Base-by-base conservation (phyloP, 192 early-diverging fungal genomes). In the Cetraspora pellucida region DNA sequence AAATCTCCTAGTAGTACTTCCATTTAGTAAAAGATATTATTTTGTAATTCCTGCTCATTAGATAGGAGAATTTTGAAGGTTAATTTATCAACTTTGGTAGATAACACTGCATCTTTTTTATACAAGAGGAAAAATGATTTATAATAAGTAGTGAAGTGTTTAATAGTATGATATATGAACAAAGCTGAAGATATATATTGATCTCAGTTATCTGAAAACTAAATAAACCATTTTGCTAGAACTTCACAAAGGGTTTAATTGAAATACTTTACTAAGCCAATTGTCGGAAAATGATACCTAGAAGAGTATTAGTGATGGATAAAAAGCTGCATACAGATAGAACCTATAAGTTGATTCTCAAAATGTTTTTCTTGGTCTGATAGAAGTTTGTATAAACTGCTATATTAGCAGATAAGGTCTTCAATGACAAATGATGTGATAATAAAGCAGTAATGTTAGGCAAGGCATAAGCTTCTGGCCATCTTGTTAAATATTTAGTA, bases 401-500 rank as follows among this genome's bases (percentile, higher is more conserved):
- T 65, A 55, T 55, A 47, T 25, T 49, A 2, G 9, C 58, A 61
- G 10, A 77, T 54, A 9, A 77, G 68, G 2, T 77, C 75, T 59
- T 77, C 64, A 23, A 28, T 57, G 8, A 77, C 5, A 57, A 77
- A 77, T 1, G 5, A 16, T 8, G 44, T 59, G 0, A 72, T 0
- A 57, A 44, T 44, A 37, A 6, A 46, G 54, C 70, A 30, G n/a
- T 25, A 0, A 44, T 44, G n/a, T 72, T 23, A 0, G 59, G 23
- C 9, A 72, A 7, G 10, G 68, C 77, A 28, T 16, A 28, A 21
- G 69, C 77, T 17, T 72, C 47, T 31, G 67, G 55, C 57, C 67
- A 78, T 28, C 55, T 50, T 10, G 70, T 78, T n/a, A 37, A 44
- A 55, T 72, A 61, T 8, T 79, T 69, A 0, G 64, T 75, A n/a